Conservation (phyloP, 345 rosid genomes). For the Populus alba region DNA sequence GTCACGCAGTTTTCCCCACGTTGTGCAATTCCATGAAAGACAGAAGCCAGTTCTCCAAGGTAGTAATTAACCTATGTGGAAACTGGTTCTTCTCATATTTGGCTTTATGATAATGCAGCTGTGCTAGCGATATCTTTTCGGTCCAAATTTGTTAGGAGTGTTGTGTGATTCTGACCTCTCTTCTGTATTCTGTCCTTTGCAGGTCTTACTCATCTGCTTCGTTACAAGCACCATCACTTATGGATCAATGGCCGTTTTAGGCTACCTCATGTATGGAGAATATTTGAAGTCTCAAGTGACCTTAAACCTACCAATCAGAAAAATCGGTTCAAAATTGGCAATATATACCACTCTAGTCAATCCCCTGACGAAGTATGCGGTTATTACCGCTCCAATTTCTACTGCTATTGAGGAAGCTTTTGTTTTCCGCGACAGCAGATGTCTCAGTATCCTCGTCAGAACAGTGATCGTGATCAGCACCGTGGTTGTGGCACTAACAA, state of each 20-base stretch:
- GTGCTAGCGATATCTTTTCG: not conserved
- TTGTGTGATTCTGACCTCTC: not conserved
- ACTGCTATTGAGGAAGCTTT: conserved; percentile 47
- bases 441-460: conserved; percentile 41
- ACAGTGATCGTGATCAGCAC: conserved; percentile 54
- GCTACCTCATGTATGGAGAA: conserved; percentile 66
- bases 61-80: not conserved
- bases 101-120: not conserved
- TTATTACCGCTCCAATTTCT: conserved; percentile 48
- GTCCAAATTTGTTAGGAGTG: not conserved
- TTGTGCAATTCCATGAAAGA: conserved; percentile 69
- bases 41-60: conserved; percentile 59
- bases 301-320: conserved; percentile 51
- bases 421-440: conserved; percentile 26
- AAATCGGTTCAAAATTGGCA: conserved; percentile 49
- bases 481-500: conserved; percentile 43
- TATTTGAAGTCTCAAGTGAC: conserved; percentile 60
- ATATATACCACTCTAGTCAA: conserved; percentile 53
- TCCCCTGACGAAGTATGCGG: conserved; percentile 61
- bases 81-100: not conserved
- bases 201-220: conserved; percentile 61
- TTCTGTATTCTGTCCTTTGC: not conserved
- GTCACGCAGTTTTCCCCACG: conserved; percentile 66
- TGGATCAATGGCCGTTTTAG: conserved; percentile 55
- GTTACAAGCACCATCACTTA: conserved; percentile 46